Evolutionary conservation across 257 asterid species (phyloP).

Genomic region (Capsicum chinense): DNA sequence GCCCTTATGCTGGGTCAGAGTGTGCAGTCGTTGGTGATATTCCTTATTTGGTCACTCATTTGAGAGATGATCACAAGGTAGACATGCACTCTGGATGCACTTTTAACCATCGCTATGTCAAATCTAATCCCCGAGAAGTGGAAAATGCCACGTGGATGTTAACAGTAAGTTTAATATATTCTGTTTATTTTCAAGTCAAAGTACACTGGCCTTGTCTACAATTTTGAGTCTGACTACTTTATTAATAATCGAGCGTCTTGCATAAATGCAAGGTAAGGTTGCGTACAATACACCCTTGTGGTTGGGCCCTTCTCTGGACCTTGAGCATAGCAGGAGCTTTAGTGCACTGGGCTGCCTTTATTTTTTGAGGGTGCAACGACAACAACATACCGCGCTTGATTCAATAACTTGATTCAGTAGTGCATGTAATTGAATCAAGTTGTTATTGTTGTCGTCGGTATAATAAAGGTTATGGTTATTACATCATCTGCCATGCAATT

Average conservation of each 20-base stretch:
- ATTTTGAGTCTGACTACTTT: not conserved
- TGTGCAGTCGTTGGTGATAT: slow-evolving; percentile 82
- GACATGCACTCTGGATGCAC: slow-evolving; percentile 96
- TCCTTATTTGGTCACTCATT: slow-evolving; percentile 71
- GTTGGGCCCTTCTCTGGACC: no score
- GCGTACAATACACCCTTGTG: no score
- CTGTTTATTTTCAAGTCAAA: not conserved
- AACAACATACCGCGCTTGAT: no score
- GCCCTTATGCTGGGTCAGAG: slow-evolving; percentile 93
- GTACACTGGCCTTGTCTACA: not conserved
- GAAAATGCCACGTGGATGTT: slow-evolving; percentile 98
- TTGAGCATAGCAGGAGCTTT: no score
- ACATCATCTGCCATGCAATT: not conserved
- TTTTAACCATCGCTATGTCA: slow-evolving; percentile 89
- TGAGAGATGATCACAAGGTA: slow-evolving; percentile 88
- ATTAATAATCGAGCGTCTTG: not conserved
- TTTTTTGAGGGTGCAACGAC: no score
- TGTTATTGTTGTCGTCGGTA: no score
- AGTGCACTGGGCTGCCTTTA: no score
- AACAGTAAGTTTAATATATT: slow-evolving; percentile 60
- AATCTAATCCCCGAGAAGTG: slow-evolving; percentile 91
- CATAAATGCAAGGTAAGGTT: no score
- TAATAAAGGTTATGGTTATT: not conserved
- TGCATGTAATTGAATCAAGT: no score
- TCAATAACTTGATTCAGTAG: no score